phyloP scores from a whole-genome alignment of 441 rosid species.

The Jatropha podagrica region DNA sequence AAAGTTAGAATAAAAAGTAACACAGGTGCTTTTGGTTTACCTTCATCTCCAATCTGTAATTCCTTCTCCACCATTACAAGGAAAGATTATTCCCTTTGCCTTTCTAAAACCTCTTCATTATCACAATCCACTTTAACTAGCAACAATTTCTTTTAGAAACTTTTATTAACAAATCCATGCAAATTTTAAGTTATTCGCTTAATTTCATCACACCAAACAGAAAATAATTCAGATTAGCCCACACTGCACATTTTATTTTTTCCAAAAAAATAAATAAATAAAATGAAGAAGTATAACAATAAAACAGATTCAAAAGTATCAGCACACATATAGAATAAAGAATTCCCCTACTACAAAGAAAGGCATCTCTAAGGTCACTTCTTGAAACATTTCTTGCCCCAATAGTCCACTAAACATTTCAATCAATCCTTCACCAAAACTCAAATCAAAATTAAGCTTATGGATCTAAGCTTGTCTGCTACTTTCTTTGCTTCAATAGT shows the following conservation, averaged over 20 bases:
- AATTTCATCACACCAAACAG: neutral
- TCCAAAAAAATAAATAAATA: too few species aligned
- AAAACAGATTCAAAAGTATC: slow-evolving; percentile 6
- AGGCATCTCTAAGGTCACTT: slow-evolving; percentile 44
- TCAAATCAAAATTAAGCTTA: neutral
- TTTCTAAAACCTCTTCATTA: neutral
- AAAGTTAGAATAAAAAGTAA: too few species aligned
- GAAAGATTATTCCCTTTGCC: neutral
- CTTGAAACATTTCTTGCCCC: slow-evolving; percentile 18
- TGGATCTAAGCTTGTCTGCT: slow-evolving; percentile 22
- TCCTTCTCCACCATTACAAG: slow-evolving; percentile 1
- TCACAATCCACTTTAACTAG: neutral
- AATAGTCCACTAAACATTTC: slow-evolving; percentile 11
- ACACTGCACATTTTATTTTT: neutral
- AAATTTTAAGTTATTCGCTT: neutral
- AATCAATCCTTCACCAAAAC: slow-evolving; percentile 7
- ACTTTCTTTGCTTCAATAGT: slow-evolving; percentile 19
- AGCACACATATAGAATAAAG: neutral
- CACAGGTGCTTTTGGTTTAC: too few species aligned
- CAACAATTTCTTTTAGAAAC: neutral
- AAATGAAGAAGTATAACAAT: neutral
- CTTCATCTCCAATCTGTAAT: neutral
- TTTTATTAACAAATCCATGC: neutral
- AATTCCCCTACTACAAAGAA: slow-evolving; percentile 47
- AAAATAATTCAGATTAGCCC: neutral